Conservation (phyloP, 169 alveolate species). For the Cryptosporidium andersoni region DNA sequence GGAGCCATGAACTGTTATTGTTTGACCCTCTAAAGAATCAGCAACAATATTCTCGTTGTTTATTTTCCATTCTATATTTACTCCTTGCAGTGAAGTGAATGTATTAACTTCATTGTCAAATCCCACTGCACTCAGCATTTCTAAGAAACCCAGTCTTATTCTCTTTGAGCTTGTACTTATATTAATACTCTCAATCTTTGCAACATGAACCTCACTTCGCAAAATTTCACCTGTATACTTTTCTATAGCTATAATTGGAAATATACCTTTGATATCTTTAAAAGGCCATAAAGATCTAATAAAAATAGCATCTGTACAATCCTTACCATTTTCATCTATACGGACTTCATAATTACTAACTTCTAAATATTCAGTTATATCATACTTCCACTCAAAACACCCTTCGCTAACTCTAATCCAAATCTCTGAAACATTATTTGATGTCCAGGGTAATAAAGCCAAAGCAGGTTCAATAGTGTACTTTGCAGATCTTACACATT, state of each 20-base stretch:
- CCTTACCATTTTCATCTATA: slow-evolving; percentile 27
- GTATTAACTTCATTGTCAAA: slow-evolving; percentile 52
- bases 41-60: slow-evolving; percentile 33
- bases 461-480: slow-evolving; percentile 48
- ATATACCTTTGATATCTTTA: slow-evolving; percentile 21
- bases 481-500: slow-evolving; percentile 47
- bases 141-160: slow-evolving; percentile 53
- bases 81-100: slow-evolving; percentile 28
- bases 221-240: slow-evolving; percentile 40
- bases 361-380: slow-evolving; percentile 8
- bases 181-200: slow-evolving; percentile 52
- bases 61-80: slow-evolving; percentile 42
- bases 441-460: slow-evolving; percentile 63
- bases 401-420: slow-evolving; percentile 35
- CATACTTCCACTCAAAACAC: slow-evolving; percentile 44
- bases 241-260: slow-evolving; percentile 31
- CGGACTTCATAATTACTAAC: neutral
- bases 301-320: slow-evolving; percentile 23
- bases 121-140: slow-evolving; percentile 48
- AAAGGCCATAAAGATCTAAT: slow-evolving; percentile 36
- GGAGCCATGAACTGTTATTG: slow-evolving; percentile 48
- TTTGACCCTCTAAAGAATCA: slow-evolving; percentile 17
- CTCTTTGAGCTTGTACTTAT: slow-evolving; percentile 66
- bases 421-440: slow-evolving; percentile 23
- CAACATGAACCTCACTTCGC: slow-evolving; percentile 66